These are phyloP conservation scores for Pestalotiopsis sp. DNA, from an alignment of 2,329 filamentous ascomycete species.

Conservation along the genomic window DNA sequence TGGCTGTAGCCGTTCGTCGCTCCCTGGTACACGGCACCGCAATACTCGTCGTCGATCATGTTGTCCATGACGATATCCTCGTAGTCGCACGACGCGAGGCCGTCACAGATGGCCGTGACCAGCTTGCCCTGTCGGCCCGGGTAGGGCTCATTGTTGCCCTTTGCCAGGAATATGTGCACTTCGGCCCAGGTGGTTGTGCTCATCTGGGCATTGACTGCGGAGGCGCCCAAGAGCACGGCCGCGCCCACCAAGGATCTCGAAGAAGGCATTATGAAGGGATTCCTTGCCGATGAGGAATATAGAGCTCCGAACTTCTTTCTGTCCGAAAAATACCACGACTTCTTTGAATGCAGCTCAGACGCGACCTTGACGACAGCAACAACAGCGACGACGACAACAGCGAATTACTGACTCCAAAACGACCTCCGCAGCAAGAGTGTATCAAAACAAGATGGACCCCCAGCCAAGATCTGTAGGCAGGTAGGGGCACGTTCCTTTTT, in stretches of 20 bases:
- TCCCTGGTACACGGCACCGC: constrained; percentile 38
- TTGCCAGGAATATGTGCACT: constrained; percentile 27
- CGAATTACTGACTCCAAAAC: neutral
- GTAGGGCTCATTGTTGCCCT: constrained; percentile 37
- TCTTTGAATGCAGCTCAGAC: neutral
- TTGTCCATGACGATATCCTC: constrained; percentile 36
- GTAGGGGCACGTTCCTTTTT: neutral
- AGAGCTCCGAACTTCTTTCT: neutral
- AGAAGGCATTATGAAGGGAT: neutral
- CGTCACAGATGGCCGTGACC: constrained; percentile 28
- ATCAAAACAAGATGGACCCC: neutral
- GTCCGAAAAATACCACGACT: neutral
- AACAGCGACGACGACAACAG: neutral
- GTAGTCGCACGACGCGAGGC: constrained; percentile 19
- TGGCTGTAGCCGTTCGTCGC: constrained; percentile 36
- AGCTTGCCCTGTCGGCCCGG: constrained; percentile 35
- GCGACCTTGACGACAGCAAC: neutral
- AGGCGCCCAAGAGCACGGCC: neutral
- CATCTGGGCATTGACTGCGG: neutral
- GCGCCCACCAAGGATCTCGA: neutral
- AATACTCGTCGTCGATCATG: constrained; percentile 32
- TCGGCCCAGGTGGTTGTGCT: constrained; percentile 18
- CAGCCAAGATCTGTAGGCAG: neutral
- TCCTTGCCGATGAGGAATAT: neutral
- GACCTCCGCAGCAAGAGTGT: neutral